Conservation (phyloP, 1,284 basidiomycete species). For the Kalmanozyma brasiliensis region DNA sequence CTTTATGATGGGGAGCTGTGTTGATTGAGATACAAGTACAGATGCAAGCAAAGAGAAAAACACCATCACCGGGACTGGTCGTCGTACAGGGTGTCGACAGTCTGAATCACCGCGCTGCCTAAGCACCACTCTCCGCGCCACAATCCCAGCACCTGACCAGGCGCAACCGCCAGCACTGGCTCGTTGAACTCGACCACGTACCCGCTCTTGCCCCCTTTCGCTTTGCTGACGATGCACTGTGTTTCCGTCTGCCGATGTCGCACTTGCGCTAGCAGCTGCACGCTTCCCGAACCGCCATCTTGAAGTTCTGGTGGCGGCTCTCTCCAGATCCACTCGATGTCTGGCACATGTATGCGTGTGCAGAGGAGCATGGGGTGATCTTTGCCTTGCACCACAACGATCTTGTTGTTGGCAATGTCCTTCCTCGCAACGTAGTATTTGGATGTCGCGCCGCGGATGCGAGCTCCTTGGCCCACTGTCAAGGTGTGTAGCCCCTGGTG, state of each 20-base stretch:
- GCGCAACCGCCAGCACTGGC: constrained; percentile 78
- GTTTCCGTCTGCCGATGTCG: constrained; percentile 77
- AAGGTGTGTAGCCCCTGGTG: constrained; percentile 87
- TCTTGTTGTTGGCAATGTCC: constrained; percentile 73
- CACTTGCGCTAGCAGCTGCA: constrained; percentile 79
- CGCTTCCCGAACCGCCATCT: constrained; percentile 70
- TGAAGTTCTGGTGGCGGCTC: constrained; percentile 47
- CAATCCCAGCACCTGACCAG: constrained; percentile 81
- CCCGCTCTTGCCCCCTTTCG: neutral
- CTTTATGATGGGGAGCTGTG: neutral
- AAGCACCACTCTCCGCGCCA: constrained; percentile 83
- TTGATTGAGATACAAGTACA: neutral
- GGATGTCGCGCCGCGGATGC: constrained; percentile 74
- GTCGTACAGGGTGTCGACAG: constrained; percentile 48
- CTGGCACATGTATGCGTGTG: constrained; percentile 18
- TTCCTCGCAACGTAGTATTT: constrained; percentile 83
- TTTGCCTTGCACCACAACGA: constrained; percentile 81
- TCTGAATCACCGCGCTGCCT: constrained; percentile 79
- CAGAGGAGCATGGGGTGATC: constrained; percentile 76
- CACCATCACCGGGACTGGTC: neutral
- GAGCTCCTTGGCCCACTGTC: constrained; percentile 84
- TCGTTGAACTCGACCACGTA: constrained; percentile 71
- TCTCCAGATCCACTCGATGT: constrained; percentile 44
- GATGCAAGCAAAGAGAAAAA: neutral
- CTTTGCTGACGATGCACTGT: constrained; percentile 70